These are phyloP conservation scores for Solanum sitiens DNA, from an alignment of 257 asterid species.

Conservation along the genomic window DNA sequence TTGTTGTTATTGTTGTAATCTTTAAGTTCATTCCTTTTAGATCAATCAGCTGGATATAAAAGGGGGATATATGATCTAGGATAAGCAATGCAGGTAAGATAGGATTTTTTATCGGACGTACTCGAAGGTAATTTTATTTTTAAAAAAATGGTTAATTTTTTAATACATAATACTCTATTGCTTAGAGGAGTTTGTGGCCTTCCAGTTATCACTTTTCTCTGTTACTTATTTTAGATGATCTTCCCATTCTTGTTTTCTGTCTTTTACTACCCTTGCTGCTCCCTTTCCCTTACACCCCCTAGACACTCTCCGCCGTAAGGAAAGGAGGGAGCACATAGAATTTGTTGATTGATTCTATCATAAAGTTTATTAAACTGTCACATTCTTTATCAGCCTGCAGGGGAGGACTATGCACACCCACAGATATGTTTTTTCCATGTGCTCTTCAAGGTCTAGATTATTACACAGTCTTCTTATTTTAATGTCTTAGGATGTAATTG, in stretches of 20 bases:
- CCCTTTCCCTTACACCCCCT: not conserved
- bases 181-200: not conserved
- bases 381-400: slow-evolving; percentile 49
- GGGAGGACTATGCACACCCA: slow-evolving; percentile 88
- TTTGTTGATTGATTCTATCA: not conserved
- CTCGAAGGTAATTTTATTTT: not conserved
- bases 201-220: not conserved
- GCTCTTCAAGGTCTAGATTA: slow-evolving; percentile 62
- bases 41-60: not conserved
- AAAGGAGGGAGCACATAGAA: not conserved
- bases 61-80: not conserved
- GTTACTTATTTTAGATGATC: not conserved
- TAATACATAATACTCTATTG: not conserved
- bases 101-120: not conserved
- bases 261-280: not conserved
- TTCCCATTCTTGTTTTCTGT: not conserved
- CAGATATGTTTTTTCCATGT: slow-evolving; percentile 88
- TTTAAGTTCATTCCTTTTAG: not conserved
- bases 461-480: not conserved
- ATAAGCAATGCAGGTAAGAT: not conserved
- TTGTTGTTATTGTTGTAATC: not conserved
- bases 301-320: not conserved
- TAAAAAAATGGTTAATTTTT: not conserved
- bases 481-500: not conserved
- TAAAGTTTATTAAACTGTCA: not conserved